These are phyloP conservation scores for Phaeosphaeria sp. DNA, from an alignment of 2,329 filamentous ascomycete species.

Conservation along the genomic window DNA sequence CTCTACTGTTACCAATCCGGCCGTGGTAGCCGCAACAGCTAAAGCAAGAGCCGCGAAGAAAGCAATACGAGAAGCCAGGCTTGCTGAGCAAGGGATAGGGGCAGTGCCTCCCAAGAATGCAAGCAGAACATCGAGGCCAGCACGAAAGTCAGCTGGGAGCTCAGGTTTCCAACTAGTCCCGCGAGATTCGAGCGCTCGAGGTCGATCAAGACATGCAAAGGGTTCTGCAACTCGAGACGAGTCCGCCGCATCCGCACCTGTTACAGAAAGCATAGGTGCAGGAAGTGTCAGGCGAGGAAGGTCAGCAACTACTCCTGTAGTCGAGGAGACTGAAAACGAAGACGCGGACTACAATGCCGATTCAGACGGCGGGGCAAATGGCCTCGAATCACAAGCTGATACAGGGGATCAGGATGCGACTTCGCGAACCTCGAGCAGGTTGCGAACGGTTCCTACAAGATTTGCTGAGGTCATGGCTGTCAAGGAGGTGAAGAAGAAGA, in stretches of 20 bases:
- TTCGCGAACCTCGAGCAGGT: background rate
- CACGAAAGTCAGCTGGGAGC: constrained; percentile 13
- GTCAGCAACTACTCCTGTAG: constrained; percentile 1
- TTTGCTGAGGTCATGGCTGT: constrained; percentile 8
- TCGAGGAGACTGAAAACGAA: constrained; percentile 19
- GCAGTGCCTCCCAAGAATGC: background rate
- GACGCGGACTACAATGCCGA: constrained; percentile 2
- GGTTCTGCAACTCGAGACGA: background rate
- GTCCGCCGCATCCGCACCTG: background rate
- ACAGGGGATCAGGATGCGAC: background rate
- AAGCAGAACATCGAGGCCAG: constrained; percentile 5
- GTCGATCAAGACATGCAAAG: background rate
- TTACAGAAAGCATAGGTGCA: background rate
- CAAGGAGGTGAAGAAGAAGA: constrained; percentile 8
- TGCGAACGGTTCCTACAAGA: background rate
- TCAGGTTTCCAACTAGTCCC: background rate
- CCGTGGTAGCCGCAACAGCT: constrained; percentile 3
- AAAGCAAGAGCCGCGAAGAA: constrained; percentile 24
- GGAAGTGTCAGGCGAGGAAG: background rate
- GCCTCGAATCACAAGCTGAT: background rate
- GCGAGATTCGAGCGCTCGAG: background rate
- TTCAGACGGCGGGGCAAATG: background rate
- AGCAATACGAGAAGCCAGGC: constrained; percentile 13
- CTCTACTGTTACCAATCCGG: background rate
- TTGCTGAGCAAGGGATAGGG: constrained; percentile 5